These are phyloP conservation scores for Laburnicola sp. DNA, from an alignment of 2,329 filamentous ascomycete species.

Conservation along the genomic window DNA sequence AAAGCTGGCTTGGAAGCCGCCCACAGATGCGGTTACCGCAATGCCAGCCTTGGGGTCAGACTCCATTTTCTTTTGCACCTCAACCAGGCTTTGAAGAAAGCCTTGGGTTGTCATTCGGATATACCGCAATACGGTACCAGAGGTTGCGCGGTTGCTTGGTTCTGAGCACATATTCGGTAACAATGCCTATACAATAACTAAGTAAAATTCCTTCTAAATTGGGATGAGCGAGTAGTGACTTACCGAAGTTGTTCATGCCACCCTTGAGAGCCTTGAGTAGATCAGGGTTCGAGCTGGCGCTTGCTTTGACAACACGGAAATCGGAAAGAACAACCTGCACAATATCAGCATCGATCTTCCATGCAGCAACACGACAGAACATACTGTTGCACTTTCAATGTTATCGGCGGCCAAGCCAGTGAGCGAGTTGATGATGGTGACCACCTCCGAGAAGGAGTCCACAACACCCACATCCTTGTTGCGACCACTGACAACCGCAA, in stretches of 20 bases:
- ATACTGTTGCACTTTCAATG: slow-evolving; percentile 16
- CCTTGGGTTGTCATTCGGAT: too few species aligned
- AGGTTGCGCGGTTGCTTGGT: too few species aligned
- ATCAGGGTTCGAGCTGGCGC: slow-evolving; percentile 30
- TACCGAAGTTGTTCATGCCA: slow-evolving; percentile 45
- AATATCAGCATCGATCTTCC: slow-evolving; percentile 1
- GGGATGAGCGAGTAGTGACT: not conserved
- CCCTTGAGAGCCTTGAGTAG: slow-evolving; percentile 45
- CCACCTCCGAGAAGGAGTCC: slow-evolving; percentile 21
- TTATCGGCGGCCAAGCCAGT: slow-evolving; percentile 21
- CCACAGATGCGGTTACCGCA: too few species aligned
- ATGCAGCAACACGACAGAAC: not conserved
- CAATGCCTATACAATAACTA: too few species aligned
- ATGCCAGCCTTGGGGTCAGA: too few species aligned
- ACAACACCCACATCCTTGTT: slow-evolving; percentile 14
- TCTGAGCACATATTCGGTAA: too few species aligned
- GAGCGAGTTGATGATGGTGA: slow-evolving; percentile 7
- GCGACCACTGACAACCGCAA: slow-evolving; percentile 12
- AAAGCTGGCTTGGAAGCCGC: too few species aligned
- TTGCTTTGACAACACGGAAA: slow-evolving; percentile 40
- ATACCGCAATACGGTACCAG: too few species aligned
- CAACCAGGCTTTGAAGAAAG: too few species aligned
- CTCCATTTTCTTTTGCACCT: too few species aligned
- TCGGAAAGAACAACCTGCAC: slow-evolving; percentile 38
- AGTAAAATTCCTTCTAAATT: not conserved